Percentiles rank a stretch among this genome's conserved stretches.
Conservation (phyloP, 2,329 filamentous ascomycete genomes). For the Falciphora oryzae region DNA sequence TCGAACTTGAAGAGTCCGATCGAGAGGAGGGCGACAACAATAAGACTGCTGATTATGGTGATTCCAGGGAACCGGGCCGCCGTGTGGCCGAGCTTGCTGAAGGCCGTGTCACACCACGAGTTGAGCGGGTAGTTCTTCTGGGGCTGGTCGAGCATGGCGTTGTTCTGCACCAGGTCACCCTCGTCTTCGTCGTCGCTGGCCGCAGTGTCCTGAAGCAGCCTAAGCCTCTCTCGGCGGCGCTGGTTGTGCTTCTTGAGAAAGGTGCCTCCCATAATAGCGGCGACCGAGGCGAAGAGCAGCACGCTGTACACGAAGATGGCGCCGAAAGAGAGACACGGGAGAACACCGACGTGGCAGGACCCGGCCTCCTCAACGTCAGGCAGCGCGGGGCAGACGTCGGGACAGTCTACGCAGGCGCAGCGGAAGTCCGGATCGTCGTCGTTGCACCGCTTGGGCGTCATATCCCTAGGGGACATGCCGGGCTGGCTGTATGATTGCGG, state of each 20-base stretch:
- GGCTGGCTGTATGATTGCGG: conserved; percentile 57
- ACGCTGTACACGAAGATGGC: conserved; percentile 82
- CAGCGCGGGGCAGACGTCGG: conserved; percentile 74
- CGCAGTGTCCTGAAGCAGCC: conserved; percentile 76
- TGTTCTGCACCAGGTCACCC: conserved; percentile 72
- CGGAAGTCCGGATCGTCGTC: conserved; percentile 79
- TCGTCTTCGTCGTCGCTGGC: conserved; percentile 93
- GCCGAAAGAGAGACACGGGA: conserved; percentile 92
- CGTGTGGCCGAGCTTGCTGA: conserved; percentile 71
- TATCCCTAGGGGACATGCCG: conserved; percentile 65
- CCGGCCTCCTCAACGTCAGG: conserved; percentile 65
- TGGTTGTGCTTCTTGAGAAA: conserved; percentile 68
- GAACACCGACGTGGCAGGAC: conserved; percentile 73
- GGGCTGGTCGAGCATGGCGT: conserved; percentile 69
- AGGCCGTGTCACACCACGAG: conserved; percentile 71
- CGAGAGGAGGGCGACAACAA: conserved; percentile 73
- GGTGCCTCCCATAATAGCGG: conserved; percentile 65
- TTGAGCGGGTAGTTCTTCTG: conserved; percentile 79
- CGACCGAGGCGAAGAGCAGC: conserved; percentile 61
- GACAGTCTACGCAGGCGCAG: conserved; percentile 92
- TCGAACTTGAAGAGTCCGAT: conserved; percentile 83
- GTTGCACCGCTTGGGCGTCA: conserved; percentile 80
- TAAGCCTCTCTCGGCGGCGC: conserved; percentile 74
- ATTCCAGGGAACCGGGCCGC: conserved; percentile 80
- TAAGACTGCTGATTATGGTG: conserved; percentile 71